phyloP scores from a whole-genome alignment of 2,329 filamentous ascomycete species.

The Penicillium oxalicum region DNA sequence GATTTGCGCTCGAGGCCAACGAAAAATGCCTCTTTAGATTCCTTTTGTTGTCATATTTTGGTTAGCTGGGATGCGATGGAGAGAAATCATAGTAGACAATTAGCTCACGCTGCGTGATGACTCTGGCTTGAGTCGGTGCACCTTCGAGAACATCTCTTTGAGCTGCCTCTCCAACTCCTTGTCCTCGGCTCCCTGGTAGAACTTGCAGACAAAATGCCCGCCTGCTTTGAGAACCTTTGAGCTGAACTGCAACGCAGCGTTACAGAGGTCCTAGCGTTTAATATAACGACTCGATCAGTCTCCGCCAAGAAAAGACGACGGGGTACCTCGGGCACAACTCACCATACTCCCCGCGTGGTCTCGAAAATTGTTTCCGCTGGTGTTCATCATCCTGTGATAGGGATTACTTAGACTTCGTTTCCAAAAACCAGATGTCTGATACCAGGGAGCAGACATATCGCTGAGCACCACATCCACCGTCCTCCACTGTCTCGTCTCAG shows the following conservation, averaged over 20 bases:
- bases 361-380: constrained; percentile 75
- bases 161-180: constrained; percentile 69
- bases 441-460: constrained; percentile 99
- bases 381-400: constrained; percentile 99
- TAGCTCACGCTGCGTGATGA: constrained; percentile 69
- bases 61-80: constrained; percentile 6
- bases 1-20: constrained; percentile 67
- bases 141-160: constrained; percentile 69
- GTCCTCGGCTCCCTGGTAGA: constrained; percentile 87
- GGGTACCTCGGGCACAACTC: background rate
- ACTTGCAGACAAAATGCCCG: constrained; percentile 95
- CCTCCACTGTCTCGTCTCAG: constrained; percentile 37
- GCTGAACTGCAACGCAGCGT: constrained; percentile 76
- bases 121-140: constrained; percentile 84
- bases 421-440: constrained; percentile 69
- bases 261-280: constrained; percentile 69
- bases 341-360: constrained; percentile 97
- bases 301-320: no score
- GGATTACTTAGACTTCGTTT: constrained; percentile 91
- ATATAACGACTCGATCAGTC: constrained; percentile 1
- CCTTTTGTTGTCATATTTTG: constrained; percentile 43
- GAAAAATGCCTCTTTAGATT: constrained; percentile 81
- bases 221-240: constrained; percentile 75
- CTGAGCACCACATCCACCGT: constrained; percentile 88
- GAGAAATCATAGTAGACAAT: background rate